Base-by-base conservation (phyloP, 2,329 filamentous ascomycete species). In the Neodidymelliopsis sp. region DNA sequence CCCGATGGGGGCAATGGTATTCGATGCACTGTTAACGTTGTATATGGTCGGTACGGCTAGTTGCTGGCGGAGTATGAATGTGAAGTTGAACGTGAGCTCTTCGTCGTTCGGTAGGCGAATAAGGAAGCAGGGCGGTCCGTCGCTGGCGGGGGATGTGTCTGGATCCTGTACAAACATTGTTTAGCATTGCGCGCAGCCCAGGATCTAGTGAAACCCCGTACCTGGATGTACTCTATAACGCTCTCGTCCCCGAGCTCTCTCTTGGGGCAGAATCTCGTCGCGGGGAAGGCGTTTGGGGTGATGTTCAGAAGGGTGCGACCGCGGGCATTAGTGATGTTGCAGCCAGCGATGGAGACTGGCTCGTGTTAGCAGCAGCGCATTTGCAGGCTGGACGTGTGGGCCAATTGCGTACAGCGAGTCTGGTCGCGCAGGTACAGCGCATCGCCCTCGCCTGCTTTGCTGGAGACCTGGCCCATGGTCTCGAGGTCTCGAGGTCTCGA, bases 11-110 rank as follows among this genome's bases (percentile, higher is more conserved):
- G 63, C 54, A n/a, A 79, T 75, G 35, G 82, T 82, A 27, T 80
- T 76, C 18, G 82, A 77, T 28, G 75, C 74, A 60, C 76, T 76
- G 60, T 77, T 74, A 47, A 59, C 59, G 41, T 62, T 68, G 54
- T 71, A 70, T 46, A 60, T 65, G 42, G 73, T 75, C 45, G 74
- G 64, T 35, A 70, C 60, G 27, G 75, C 74, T 63, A 78, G 71
- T 25, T 74, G 75, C 63, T 84, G 83, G 56, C 83, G 77, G 58
- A 96, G 80, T 57, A 94, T 82, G 70, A 97, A 97, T 28, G 89
- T 94, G 72, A 97, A 99, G 63, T 87, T 90, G 75, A 99, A 96
- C 59, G 85, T 85, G 44, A 99, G 85, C 60, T 99, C 94, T 61
- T 97, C 94, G 61, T 96, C 91, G 75, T 92, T 94, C 61, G 81